Evolutionary conservation across 2,329 filamentous ascomycete species (phyloP), one percentile per base, ranked within the genome.

Genomic region (Neoscytalidium dimidiatum): DNA sequence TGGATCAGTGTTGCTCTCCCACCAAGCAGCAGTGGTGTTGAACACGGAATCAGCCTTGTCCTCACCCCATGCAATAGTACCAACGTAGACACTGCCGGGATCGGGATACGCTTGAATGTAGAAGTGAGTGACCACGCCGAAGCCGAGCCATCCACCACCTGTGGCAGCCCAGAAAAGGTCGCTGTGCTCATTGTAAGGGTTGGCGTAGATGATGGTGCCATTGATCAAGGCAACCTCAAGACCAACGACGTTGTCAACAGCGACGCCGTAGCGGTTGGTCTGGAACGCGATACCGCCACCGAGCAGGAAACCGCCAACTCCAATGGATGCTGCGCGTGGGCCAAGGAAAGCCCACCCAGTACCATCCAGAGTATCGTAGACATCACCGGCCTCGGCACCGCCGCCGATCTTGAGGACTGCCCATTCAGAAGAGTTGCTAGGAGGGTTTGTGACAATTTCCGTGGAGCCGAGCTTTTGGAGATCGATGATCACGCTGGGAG

Each of bases 121-220:
- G 57, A 81, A 80, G 3, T 76, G 71, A 1, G 79, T 80, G 14
- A 81, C 78, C 3, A 81, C 68, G 3, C 79, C 79, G 58, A 81
- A 81, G 68, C 81, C 80, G 64, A 71, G 77, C 64, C 74, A 75
- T n/a, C 79, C 79, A 3, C 79, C 79, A 67, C 80, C 80, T 43
- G 81, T 67, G 23, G 79, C 79, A 51, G 70, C 71, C 68, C 72
- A 81, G 46, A 63, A 63, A 1, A 82, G 73, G 56, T 81, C 78
- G 4, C 70, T 57, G 43, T 73, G 67, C 53, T 70, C 71, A 64
- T 68, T 68, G 60, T 63, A 63, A 0, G 71, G 68, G 44, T 77
- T 81, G 14, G 74, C 80, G 28, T 80, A 69, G 31, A 78, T 70
- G 21, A 80, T 67, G 2, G 72, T 68, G 6, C 78, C 79, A 49